phyloP scores from a whole-genome alignment of 106 monocot genomes.

The Dendrobium officinale region DNA sequence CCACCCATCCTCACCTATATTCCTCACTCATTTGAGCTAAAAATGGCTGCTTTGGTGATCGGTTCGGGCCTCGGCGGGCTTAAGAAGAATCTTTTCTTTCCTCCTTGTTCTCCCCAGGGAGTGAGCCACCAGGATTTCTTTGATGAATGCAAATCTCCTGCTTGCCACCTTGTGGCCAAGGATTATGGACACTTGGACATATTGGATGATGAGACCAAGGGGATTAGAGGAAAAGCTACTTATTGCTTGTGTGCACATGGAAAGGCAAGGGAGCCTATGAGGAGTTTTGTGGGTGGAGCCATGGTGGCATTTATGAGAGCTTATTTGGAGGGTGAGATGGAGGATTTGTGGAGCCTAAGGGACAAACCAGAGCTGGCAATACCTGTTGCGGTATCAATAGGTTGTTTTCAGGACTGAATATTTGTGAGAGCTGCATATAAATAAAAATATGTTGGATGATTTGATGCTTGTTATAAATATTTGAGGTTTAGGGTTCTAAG shows the following conservation, averaged over 20 bases:
- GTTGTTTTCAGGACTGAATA: constrained; percentile 7
- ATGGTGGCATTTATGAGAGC: constrained; percentile 74
- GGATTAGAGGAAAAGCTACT: constrained; percentile 45
- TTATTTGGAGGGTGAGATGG: constrained; percentile 30
- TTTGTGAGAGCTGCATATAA: neutral
- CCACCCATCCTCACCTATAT: constrained; percentile 68
- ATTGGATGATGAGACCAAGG: constrained; percentile 78
- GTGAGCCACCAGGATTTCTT: constrained; percentile 76
- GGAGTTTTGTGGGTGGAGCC: constrained; percentile 65
- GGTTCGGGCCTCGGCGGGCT: constrained; percentile 61
- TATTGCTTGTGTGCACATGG: constrained; percentile 66
- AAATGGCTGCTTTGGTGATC: constrained; percentile 47
- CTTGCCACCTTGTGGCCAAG: constrained; percentile 52
- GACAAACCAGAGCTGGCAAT: constrained; percentile 19
- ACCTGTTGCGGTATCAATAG: constrained; percentile 36
- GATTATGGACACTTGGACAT: constrained; percentile 82
- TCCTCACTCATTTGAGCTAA: constrained; percentile 35
- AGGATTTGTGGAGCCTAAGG: constrained; percentile 24
- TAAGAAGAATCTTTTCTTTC: constrained; percentile 44
- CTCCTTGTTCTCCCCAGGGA: constrained; percentile 68
- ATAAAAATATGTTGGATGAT: neutral
- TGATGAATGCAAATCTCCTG: constrained; percentile 55
- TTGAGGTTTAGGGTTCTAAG: neutral
- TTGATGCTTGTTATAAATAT: neutral
- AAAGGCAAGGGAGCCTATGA: constrained; percentile 45